Evolutionary conservation across 257 asterid species (phyloP).

Genomic region (Apocynum venetum): DNA sequence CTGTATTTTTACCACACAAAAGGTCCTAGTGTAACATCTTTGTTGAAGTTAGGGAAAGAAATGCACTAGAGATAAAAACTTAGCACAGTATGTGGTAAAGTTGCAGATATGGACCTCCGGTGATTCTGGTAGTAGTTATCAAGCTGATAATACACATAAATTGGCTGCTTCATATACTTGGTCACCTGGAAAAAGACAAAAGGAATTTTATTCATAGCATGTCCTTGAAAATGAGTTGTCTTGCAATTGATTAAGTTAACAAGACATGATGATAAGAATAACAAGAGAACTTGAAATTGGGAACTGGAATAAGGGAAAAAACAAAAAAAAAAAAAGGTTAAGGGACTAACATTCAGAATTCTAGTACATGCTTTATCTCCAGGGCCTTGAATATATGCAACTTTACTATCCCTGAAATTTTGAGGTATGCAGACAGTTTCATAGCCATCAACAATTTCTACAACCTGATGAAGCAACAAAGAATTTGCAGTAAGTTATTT

Average conservation of each 20-base stretch:
- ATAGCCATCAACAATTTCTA: slow-evolving; percentile 54
- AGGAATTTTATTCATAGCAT: neutral
- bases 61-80: neutral
- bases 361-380: slow-evolving; percentile 38
- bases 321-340: neutral
- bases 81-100: neutral
- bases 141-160: slow-evolving; percentile 58
- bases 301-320: neutral
- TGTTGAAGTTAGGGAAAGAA: neutral
- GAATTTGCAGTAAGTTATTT: neutral
- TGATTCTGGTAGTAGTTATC: slow-evolving; percentile 65
- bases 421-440: slow-evolving; percentile 46
- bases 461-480: slow-evolving; percentile 35
- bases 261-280: neutral
- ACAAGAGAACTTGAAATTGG: neutral
- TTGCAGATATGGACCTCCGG: slow-evolving; percentile 50
- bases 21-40: neutral
- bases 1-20: neutral
- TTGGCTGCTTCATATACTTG: slow-evolving; percentile 46
- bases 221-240: neutral
- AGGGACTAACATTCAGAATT: slow-evolving; percentile 31
- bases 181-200: slow-evolving; percentile 31
- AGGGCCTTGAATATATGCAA: slow-evolving; percentile 34
- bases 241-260: neutral
- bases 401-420: slow-evolving; percentile 30